Evolutionary conservation across 2,329 filamentous ascomycete species (phyloP), one percentile per base, ranked within the genome.

Genomic region (Ascocoryne sarcoides): DNA sequence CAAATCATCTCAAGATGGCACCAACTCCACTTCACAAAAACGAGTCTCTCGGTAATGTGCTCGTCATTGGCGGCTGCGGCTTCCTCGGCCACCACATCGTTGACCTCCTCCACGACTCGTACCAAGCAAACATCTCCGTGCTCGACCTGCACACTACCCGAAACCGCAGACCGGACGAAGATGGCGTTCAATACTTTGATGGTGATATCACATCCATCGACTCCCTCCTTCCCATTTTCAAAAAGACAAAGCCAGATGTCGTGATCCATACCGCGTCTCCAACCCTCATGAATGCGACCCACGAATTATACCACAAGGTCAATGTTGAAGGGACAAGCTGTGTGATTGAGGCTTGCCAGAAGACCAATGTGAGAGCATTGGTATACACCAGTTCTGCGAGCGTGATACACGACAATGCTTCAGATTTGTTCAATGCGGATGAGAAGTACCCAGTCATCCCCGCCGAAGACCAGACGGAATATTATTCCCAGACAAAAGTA

Each of bases 371-470:
- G 55, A 85, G 80, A 64, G 84, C 76, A 0, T 78, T 96, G 49
- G 85, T 96, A 34, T 95, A 90, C 65, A 96, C 90, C 14, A 92
- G 84, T 62, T 92, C 84, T 39, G 84, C 85, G 39, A 93, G 87
- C 45, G 82, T 95, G 46, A 70, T 95, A 49, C 82, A 84, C 58
- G 88, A 96, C 64, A 89, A 89, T 52, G 68, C 72, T 46, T 75
- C 67, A 45, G 84, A 95, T 40, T 28, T 51, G 32, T 73, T 79
- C 60, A 89, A 95, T 60, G 87, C 86, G 49, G 82, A 89, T 62
- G 90, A 96, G 69, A 69, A 74, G 34, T 87, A 83, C 72, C 86
- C 86, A 19, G 72, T 83, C 36, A 79, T 92, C 38, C 71, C 77
- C 34, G 84, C 84, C 21, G 73, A 74, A 44, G 65, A 77, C 51